These are phyloP conservation scores for Rhazya stricta DNA, from an alignment of 257 asterid genomes.

Conservation along the genomic window DNA sequence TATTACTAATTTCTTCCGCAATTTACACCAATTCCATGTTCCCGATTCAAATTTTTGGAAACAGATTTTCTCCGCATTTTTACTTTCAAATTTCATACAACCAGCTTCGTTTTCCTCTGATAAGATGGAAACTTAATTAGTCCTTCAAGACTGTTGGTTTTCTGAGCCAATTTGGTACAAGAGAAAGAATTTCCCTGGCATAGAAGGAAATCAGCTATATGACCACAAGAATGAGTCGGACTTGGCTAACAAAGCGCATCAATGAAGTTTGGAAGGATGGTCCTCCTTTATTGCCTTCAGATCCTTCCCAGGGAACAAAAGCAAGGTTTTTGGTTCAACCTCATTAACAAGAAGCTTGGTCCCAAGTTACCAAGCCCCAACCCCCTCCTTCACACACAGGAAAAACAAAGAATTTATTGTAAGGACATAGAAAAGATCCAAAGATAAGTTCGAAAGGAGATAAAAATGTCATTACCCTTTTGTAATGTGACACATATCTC, in stretches of 20 bases:
- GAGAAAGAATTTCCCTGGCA: slow-evolving; percentile 19
- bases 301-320: slow-evolving; percentile 23
- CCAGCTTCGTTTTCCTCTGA: background rate
- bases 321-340: slow-evolving; percentile 24
- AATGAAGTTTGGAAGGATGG: slow-evolving; percentile 24
- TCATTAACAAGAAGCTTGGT: slow-evolving; percentile 20
- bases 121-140: background rate
- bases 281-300: slow-evolving; percentile 16
- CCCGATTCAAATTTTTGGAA: background rate
- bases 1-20: background rate
- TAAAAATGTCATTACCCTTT: no score
- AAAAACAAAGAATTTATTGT: no score
- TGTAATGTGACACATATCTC: no score
- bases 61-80: background rate
- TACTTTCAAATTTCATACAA: background rate
- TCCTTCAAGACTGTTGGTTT: slow-evolving; percentile 16
- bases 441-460: no score
- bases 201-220: slow-evolving; percentile 18
- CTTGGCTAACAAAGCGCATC: slow-evolving; percentile 21
- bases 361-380: no score
- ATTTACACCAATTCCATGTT: background rate
- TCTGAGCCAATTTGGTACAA: slow-evolving; percentile 19
- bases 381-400: no score
- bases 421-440: no score
- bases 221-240: slow-evolving; percentile 13